A percentile compares a stretch with the other conserved stretches of the same genome.
Evolutionary conservation across 1,284 basidiomycete species (phyloP).

Genomic region (Volvariella volvacea): DNA sequence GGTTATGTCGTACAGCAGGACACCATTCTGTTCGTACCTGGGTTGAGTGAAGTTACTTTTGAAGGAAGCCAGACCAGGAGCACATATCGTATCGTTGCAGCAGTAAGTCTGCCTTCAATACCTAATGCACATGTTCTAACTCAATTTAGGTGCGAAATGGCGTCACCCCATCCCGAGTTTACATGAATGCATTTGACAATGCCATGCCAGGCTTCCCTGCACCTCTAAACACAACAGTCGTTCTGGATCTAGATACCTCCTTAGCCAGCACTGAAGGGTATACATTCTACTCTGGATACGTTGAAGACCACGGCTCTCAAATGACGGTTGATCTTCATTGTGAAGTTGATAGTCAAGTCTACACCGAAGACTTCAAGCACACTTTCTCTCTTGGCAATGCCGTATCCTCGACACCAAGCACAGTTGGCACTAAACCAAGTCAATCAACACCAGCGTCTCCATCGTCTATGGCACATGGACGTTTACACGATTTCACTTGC

Average conservation of each 20-base stretch:
- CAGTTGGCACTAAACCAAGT: constrained; percentile 14
- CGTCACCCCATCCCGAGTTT: constrained; percentile 28
- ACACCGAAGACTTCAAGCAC: constrained; percentile 26
- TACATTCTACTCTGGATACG: constrained; percentile 26
- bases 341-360: constrained; percentile 20
- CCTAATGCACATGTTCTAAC: not conserved
- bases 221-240: constrained; percentile 24
- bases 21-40: constrained; percentile 31
- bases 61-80: constrained; percentile 18
- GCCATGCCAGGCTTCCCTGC: constrained; percentile 24
- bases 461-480: too few relatives aligned
- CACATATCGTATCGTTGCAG: constrained; percentile 23
- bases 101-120: constrained; percentile 15
- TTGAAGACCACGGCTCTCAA: constrained; percentile 27
- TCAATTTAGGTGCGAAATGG: constrained; percentile 24
- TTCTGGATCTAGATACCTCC: constrained; percentile 22
- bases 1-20: constrained; percentile 32
- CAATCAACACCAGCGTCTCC: too few relatives aligned
- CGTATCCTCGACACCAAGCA: constrained; percentile 22
- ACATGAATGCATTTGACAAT: constrained; percentile 26
- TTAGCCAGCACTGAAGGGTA: constrained; percentile 24
- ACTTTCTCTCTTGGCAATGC: constrained; percentile 28
- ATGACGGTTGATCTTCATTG: constrained; percentile 27
- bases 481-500: too few relatives aligned
- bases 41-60: constrained; percentile 19